Evolutionary conservation across 805 yeast species (phyloP).

Genomic region (Cyberlindnera veronae): DNA sequence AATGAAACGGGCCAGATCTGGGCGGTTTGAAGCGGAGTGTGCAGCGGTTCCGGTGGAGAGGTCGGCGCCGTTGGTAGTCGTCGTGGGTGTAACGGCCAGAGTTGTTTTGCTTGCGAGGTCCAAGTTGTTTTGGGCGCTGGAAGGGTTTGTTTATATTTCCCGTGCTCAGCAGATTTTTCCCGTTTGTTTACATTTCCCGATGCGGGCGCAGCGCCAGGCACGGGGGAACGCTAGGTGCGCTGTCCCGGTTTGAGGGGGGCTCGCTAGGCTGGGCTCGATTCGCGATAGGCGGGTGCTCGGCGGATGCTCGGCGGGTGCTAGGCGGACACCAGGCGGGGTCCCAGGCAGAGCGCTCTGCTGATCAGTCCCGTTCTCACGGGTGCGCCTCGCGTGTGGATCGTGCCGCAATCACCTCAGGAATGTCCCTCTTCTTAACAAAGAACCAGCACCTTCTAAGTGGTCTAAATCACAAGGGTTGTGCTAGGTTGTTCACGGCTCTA

Average conservation of each 20-base stretch:
- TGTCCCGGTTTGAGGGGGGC: conserved; percentile 5
- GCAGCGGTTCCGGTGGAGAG: too few species aligned
- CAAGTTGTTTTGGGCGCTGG: conserved; percentile 3
- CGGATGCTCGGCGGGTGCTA: neutral
- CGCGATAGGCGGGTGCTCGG: neutral
- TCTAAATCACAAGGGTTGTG: too few species aligned
- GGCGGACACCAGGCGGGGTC: neutral
- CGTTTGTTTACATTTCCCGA: conserved; percentile 21
- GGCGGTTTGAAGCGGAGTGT: too few species aligned
- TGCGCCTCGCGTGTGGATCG: neutral
- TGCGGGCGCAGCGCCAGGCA: conserved; percentile 10
- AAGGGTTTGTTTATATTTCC: conserved; percentile 11
- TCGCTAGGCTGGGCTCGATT: neutral
- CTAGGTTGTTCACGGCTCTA: too few species aligned
- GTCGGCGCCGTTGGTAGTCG: too few species aligned
- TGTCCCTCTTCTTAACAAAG: neutral
- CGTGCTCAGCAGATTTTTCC: conserved; percentile 10
- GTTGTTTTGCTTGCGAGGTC: neutral
- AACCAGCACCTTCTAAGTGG: too few species aligned
- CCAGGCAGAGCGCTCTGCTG: neutral
- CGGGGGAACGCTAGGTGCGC: conserved; percentile 1
- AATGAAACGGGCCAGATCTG: too few species aligned
- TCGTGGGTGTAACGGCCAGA: too few species aligned
- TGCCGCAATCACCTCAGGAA: neutral
- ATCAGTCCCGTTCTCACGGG: conserved; percentile 1